A percentile compares a stretch with the other conserved stretches of the same genome.
These are phyloP conservation scores for Debaryomyces hansenii DNA, from an alignment of 805 yeast species.

Conservation along the genomic window DNA sequence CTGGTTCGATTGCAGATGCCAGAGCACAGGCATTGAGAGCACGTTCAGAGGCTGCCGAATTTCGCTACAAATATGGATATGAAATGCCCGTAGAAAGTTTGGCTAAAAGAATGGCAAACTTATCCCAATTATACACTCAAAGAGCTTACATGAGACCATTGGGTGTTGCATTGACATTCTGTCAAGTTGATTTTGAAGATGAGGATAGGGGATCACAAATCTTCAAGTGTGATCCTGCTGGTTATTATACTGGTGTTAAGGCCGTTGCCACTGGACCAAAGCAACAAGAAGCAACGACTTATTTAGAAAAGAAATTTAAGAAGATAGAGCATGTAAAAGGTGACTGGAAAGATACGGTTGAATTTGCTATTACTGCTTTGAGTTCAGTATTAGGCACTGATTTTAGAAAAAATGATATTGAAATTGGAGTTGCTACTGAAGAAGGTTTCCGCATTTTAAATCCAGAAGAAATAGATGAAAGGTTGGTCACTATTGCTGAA, in stretches of 20 bases:
- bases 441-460: slow-evolving; percentile 71
- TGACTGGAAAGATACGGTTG: slow-evolving; percentile 86
- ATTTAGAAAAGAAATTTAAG: slow-evolving; percentile 87
- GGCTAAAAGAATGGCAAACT: slow-evolving; percentile 93
- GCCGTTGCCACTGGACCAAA: slow-evolving; percentile 97
- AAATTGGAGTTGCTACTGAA: slow-evolving; percentile 83
- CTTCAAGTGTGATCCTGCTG: slow-evolving; percentile 96
- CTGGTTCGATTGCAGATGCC: slow-evolving; percentile 96
- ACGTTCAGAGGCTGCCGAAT: slow-evolving; percentile 93
- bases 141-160: slow-evolving; percentile 98
- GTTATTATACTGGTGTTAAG: slow-evolving; percentile 85
- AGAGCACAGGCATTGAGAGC: slow-evolving; percentile 88
- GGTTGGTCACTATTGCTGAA: slow-evolving; percentile 93
- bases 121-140: slow-evolving; percentile 94
- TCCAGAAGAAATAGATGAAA: slow-evolving; percentile 89
- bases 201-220: slow-evolving; percentile 88
- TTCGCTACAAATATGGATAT: slow-evolving; percentile 90
- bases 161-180: slow-evolving; percentile 89
- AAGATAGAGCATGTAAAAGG: slow-evolving; percentile 66
- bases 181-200: slow-evolving; percentile 66
- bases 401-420: slow-evolving; percentile 89
- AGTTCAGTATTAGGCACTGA: slow-evolving; percentile 89
- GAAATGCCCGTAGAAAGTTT: slow-evolving; percentile 94
- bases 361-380: slow-evolving; percentile 82
- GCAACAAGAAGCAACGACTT: slow-evolving; percentile 91